Base-by-base conservation (phyloP, 768 basidiomycete species). In the Auriculariales sp. region DNA sequence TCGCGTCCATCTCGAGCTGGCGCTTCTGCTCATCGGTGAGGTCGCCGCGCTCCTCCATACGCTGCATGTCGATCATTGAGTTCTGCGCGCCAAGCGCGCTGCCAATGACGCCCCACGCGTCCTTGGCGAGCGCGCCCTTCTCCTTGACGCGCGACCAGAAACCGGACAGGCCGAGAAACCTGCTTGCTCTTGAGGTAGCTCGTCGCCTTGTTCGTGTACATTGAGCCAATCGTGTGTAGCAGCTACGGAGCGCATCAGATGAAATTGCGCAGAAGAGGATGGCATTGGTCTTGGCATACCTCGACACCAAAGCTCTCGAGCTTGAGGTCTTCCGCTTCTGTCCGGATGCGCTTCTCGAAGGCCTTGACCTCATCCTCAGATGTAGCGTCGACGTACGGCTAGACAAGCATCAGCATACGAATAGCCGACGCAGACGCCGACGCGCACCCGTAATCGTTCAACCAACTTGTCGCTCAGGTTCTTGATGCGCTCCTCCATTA, bases 251-350 rank as follows among this genome's bases (percentile, higher is more conserved):
- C 7, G 1, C 19, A 22, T 15, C 22, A 28, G 11, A 11, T 10
- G 22, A 14, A 45, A n/a, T 22, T 25, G 19, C 22, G 7, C 35
- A 6, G 15, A 22, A 31, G 47, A 48, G 22, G 9, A 12, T 28
- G 24, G 49, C 10, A 42, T 4, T 45, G 15, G 35, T 19, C 34
- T 62, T 11, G 28, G 48, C 75, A 28, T 57, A 88, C 83, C 78
- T 97, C 94, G 22, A 98, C 81, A 45, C 95, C 95, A 64, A 99
- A 99, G 56, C 88, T 92, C 70, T 99, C 94, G 48, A 97, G 66
- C 69, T 97, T 97, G 57, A 99, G 62, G 67, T 99, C 95, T 50
- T 94, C 91, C 1, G 87, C 89, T 64, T 99, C 95, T 27, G 75
- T 68, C 58, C 66, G 72, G 62, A 94, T 86, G 63, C 72, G 79